Evolutionary conservation across 371 early-diverging fungal genomes (phyloP), one percentile per base, ranked within the genome.

Genomic region (Apophysomyces trapeziformis): DNA sequence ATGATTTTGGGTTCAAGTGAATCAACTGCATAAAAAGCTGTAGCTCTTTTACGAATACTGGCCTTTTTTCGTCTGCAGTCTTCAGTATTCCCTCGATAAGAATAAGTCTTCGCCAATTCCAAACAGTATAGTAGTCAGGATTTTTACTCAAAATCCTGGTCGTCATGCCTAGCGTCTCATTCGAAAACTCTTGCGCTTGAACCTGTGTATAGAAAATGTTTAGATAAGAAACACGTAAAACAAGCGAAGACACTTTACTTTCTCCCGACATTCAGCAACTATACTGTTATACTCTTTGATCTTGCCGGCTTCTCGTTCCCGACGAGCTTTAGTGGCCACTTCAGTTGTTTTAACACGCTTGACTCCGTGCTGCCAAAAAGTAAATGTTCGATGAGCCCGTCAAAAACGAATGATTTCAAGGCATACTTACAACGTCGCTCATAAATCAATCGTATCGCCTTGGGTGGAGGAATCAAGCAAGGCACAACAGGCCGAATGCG

Each of bases 71-170:
- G 76, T 64, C 76, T 74, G 66, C 65, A 44, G 69, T 66, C n/a
- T 76, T 58, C 7, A 85, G 64, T 7, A 82, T 65, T 6, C 78
- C 77, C 35, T 80, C 65, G 38, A 83, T 44, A 7, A 95, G 69
- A 7, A 92, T 80, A 11, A 77, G 71, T 39, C 97, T 88, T 7
- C 97, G 89, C 68, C 85, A 87, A 72, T 96, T 96, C 97, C 97
- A 97, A 44, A 91, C 82, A 0, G 96, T 91, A 72, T 98, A 95
- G 63, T 85, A 89, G 68, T 97, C 98, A 5, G 96, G 93, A 79
- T 95, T 96, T 65, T 80, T 71, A 35, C 82, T 76, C 1, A 97
- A 77, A n/a, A 96, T 79, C 13, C 75, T 71, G 13, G 91, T 89
- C 4, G 95, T 96, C 9, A 87, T 59, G 1, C 67, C 68, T 7